Evolutionary conservation across 106 monocot genomes (phyloP).

Genomic region (Narthecium ossifragum): DNA sequence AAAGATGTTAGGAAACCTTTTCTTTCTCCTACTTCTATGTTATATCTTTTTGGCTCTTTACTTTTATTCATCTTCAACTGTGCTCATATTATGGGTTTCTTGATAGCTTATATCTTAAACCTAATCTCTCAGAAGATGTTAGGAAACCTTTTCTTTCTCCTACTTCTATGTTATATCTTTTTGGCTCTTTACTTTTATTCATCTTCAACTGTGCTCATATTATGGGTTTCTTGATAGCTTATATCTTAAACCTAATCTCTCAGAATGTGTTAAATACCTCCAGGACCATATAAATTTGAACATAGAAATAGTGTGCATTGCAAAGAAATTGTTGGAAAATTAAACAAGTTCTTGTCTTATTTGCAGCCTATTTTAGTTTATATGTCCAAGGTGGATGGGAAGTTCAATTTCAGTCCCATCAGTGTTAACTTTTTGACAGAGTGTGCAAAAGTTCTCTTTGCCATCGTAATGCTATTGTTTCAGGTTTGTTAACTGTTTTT

Average conservation of each 20-base stretch:
- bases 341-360: constrained; percentile 6
- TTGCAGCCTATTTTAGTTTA: constrained; percentile 82
- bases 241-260: no score
- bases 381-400: constrained; percentile 91
- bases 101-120: no score
- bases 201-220: not conserved
- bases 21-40: no score
- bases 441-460: constrained; percentile 70
- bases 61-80: no score
- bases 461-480: constrained; percentile 67
- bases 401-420: constrained; percentile 78
- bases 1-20: no score
- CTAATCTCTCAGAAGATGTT: no score
- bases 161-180: no score
- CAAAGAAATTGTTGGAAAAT: not conserved
- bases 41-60: no score
- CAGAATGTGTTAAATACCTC: no score
- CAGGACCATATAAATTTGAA: no score
- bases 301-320: not conserved
- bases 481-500: constrained; percentile 39
- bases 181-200: no score
- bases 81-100: not conserved
- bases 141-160: no score
- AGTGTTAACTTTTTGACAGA: constrained; percentile 91
- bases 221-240: not conserved